phyloP scores from a whole-genome alignment of 2,329 filamentous ascomycete species.

The Hypoxylon sp. region DNA sequence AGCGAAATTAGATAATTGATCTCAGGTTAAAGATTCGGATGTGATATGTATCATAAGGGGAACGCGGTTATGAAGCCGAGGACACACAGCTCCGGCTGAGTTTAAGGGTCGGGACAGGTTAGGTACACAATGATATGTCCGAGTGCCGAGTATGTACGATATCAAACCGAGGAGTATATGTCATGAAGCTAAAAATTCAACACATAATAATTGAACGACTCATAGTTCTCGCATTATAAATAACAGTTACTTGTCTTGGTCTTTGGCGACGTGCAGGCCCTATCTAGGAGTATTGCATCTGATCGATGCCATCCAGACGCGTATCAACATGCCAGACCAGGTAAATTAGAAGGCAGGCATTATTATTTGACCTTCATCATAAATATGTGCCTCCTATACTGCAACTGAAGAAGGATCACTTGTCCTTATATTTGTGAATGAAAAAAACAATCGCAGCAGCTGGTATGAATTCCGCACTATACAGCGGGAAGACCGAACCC shows the following conservation, averaged over 20 bases:
- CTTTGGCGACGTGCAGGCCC: not conserved
- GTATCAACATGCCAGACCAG: not conserved
- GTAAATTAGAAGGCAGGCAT: not conserved
- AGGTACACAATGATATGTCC: not conserved
- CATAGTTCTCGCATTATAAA: not conserved
- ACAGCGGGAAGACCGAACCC: not conserved
- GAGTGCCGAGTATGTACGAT: not conserved
- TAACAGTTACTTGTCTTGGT: not conserved
- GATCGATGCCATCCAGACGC: not conserved
- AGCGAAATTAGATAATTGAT: not conserved
- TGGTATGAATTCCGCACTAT: not conserved
- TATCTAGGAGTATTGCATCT: not conserved
- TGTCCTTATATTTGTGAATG: not conserved
- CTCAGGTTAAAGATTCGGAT: not conserved
- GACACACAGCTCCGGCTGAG: not conserved
- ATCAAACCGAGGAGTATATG: not conserved
- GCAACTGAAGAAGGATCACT: not conserved
- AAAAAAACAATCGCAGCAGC: slow-evolving; percentile 3
- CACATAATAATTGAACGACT: not conserved
- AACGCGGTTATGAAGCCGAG: not conserved
- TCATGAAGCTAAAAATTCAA: not conserved
- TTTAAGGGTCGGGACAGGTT: not conserved
- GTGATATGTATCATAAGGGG: not conserved
- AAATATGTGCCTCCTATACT: not conserved
- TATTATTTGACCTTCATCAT: slow-evolving; percentile 11